These are phyloP conservation scores for Arxiozyma slooffiae DNA, from an alignment of 1,139 yeast species.

Conservation along the genomic window DNA sequence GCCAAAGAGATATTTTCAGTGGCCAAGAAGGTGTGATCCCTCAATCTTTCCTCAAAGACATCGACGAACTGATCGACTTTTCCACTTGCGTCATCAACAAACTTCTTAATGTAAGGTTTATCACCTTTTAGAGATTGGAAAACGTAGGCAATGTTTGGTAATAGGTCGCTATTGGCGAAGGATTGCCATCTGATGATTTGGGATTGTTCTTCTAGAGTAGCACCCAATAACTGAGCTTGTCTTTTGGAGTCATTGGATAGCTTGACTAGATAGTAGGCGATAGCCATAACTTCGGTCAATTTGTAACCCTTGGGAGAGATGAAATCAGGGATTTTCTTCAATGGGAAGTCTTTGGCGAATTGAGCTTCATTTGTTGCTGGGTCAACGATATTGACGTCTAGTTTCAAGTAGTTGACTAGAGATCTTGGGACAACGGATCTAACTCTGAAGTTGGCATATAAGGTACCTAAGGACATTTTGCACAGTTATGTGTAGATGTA, in stretches of 20 bases:
- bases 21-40: conserved; percentile 74
- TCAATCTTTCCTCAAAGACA: conserved; percentile 55
- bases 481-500: neutral
- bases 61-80: conserved; percentile 36
- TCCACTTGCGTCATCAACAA: conserved; percentile 46
- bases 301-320: conserved; percentile 71
- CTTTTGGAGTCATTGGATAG: conserved; percentile 23
- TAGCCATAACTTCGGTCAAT: conserved; percentile 71
- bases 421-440: conserved; percentile 49
- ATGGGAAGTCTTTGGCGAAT: conserved; percentile 54
- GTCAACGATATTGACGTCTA: conserved; percentile 55
- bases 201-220: conserved; percentile 53
- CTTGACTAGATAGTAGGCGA: conserved; percentile 38
- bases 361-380: conserved; percentile 37
- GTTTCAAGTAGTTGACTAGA: conserved; percentile 57
- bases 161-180: conserved; percentile 62
- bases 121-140: conserved; percentile 41
- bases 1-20: conserved; percentile 86
- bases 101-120: conserved; percentile 72
- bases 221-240: conserved; percentile 43
- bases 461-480: conserved; percentile 58
- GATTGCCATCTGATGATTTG: conserved; percentile 73
- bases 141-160: conserved; percentile 35
- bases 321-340: conserved; percentile 67
- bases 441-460: conserved; percentile 43